Base-by-base conservation (phyloP, 768 basidiomycete genomes). In the Termitomyces sp. region DNA sequence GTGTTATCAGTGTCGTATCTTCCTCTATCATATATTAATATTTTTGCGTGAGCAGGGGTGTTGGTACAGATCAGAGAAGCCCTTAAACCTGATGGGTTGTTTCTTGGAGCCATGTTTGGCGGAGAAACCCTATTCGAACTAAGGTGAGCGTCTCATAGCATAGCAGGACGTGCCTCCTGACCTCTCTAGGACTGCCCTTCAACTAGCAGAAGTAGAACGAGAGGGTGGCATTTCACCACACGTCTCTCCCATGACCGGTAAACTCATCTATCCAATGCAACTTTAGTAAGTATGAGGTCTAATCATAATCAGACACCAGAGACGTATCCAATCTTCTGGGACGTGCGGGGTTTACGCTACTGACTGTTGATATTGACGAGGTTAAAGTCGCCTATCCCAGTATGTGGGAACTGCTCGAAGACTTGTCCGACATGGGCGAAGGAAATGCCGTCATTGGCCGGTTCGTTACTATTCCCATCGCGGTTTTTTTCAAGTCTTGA, bases 221-320 rank as follows among this genome's bases (percentile, higher is more conserved):
- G 89, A 96, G 70, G 97, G 97, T 7, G 97, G 97, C 0, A 89
- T 99, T 53, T 95, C 95, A n/a, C 95, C 95, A 6, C 90, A 93
- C 56, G 73, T 99, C 35, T 98, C 96, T 0, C 97, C 97, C 1
- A 98, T 99, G 97, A 95, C 95, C 59, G 91, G 95, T 94, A 56
- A 31, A 79, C 63, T 19, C 40, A 52, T 53, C 11, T 17, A 34
- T 49, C 41, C 37, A 40, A 4, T 56, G 17, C 21, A 40, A 35
- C 19, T 32, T 11, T 8, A 41, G 8, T 34, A 40, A n/a, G n/a
- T n/a, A n/a, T 48, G 48, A 52, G 29, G 34, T 56, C 42, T 46
- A 40, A 59, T 52, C n/a, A 35, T 21, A 12, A 12, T 16, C 56
- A 97, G 96, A 97, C 66, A 93, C 92, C 1, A 85, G 90, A 57